These are phyloP conservation scores for Hortaea werneckii DNA, from an alignment of 2,329 filamentous ascomycete species.

Conservation along the genomic window DNA sequence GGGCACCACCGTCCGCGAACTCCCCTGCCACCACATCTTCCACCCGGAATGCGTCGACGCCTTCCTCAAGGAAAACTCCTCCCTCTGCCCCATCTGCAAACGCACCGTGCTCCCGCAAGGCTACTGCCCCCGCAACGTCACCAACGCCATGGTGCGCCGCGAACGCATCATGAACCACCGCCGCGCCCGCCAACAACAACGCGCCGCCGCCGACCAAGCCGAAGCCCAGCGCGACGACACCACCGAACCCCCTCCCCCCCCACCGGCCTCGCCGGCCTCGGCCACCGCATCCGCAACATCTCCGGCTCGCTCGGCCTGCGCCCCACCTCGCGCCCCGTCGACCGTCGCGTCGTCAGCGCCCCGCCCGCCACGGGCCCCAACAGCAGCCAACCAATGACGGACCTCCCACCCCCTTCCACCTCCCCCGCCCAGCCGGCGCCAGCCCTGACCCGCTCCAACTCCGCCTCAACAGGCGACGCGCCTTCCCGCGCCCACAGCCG, in stretches of 20 bases:
- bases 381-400: background rate
- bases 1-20: slow-evolving; percentile 61
- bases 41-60: slow-evolving; percentile 86
- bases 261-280: background rate
- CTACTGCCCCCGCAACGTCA: slow-evolving; percentile 50
- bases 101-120: slow-evolving; percentile 64
- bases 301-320: too few relatives aligned
- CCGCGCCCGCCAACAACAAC: slow-evolving; percentile 38
- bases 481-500: background rate
- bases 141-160: slow-evolving; percentile 75
- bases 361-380: too few relatives aligned
- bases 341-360: too few relatives aligned
- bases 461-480: background rate
- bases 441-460: background rate
- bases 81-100: slow-evolving; percentile 86
- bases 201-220: slow-evolving; percentile 12
- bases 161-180: slow-evolving; percentile 56
- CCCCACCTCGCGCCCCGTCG: too few relatives aligned
- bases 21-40: slow-evolving; percentile 87
- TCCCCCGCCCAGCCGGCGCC: background rate
- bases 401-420: background rate
- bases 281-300: background rate
- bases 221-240: background rate
- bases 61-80: slow-evolving; percentile 68
- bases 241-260: background rate